These are phyloP conservation scores for Allium fistulosum DNA, from an alignment of 106 monocot genomes.

Conservation along the genomic window DNA sequence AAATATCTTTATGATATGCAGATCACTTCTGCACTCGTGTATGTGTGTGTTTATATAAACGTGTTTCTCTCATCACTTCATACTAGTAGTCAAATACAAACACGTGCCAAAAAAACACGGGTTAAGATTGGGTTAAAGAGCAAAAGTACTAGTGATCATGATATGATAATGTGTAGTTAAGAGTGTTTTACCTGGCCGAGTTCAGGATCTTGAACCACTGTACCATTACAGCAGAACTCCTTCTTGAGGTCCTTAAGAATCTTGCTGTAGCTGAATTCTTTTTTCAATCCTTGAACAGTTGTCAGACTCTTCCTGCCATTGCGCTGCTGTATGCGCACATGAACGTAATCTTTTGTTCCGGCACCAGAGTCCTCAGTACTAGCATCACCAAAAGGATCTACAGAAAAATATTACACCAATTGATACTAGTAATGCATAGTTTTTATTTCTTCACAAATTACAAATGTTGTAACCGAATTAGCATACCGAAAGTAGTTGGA, in stretches of 20 bases:
- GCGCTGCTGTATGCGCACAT: constrained; percentile 35
- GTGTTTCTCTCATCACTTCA: background rate
- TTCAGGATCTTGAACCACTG: constrained; percentile 36
- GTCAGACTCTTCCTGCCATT: constrained; percentile 43
- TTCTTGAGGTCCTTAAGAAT: constrained; percentile 35
- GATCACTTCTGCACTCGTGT: too few species aligned
- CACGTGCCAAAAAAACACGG: background rate
- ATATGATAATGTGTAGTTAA: constrained; percentile 1
- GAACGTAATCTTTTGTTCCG: constrained; percentile 40
- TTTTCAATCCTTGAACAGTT: constrained; percentile 35
- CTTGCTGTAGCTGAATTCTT: constrained; percentile 24
- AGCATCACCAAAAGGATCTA: constrained; percentile 35
- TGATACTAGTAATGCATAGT: background rate
- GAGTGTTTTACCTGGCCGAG: constrained; percentile 30
- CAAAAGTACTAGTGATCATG: too few species aligned
- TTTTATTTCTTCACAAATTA: background rate
- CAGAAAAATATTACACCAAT: background rate
- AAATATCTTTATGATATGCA: too few species aligned
- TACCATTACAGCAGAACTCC: constrained; percentile 42
- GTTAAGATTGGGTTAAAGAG: too few species aligned
- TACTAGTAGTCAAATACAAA: background rate
- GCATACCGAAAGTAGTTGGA: constrained; percentile 32
- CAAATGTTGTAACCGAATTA: background rate
- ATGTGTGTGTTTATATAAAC: background rate
- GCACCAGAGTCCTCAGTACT: constrained; percentile 37